Conservation (phyloP, 345 rosid species). For the Rubroshorea leprosula region DNA sequence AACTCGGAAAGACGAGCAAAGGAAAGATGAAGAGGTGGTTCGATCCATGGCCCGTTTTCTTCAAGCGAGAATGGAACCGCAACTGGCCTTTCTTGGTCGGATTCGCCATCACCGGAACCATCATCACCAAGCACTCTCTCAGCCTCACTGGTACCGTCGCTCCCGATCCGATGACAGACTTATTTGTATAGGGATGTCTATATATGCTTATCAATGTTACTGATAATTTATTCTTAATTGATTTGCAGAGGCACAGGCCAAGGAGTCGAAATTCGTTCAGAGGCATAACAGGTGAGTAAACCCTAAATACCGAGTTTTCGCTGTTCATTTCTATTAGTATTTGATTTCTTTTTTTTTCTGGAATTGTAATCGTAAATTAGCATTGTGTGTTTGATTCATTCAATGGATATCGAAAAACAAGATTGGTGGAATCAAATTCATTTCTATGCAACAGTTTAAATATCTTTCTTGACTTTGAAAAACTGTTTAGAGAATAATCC, state of each 20-base stretch:
- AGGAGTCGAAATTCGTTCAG: conserved; percentile 75
- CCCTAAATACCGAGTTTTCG: background rate
- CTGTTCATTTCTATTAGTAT: background rate
- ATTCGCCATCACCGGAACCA: conserved; percentile 61
- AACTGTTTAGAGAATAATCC: too few relatives aligned
- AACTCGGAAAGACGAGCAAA: background rate
- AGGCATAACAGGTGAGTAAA: conserved; percentile 59
- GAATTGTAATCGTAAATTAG: background rate
- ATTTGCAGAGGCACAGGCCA: conserved; percentile 78
- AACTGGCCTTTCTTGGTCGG: conserved; percentile 85
- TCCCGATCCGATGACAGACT: background rate
- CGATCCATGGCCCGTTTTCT: conserved; percentile 79
- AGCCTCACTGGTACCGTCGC: conserved; percentile 53
- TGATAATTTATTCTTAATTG: background rate
- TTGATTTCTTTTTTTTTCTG: background rate
- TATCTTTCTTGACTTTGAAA: too few relatives aligned
- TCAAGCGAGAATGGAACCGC: conserved; percentile 72
- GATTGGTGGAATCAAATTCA: too few relatives aligned
- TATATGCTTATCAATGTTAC: background rate
- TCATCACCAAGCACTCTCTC: conserved; percentile 64
- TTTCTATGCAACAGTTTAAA: too few relatives aligned
- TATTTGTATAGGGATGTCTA: background rate
- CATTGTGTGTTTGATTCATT: too few relatives aligned
- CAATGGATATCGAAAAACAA: too few relatives aligned
- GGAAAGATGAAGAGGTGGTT: conserved; percentile 41